Base-by-base conservation (phyloP, 306 rosid genomes). In the Abrus precatorius region DNA sequence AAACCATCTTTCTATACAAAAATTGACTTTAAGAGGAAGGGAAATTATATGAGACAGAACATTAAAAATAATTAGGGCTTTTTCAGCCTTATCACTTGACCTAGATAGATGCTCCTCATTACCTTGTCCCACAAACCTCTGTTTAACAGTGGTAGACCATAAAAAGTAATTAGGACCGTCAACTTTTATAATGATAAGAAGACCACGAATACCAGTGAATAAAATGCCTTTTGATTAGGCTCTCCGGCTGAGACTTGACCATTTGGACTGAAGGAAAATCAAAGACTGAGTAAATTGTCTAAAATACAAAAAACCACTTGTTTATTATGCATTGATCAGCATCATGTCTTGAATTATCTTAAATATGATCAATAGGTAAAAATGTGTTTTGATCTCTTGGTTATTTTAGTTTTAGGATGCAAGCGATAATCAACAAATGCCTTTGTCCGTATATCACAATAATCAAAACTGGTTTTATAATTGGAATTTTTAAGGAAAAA, bases 321-420 rank as follows among this genome's bases (percentile, higher is more conserved):
- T 63, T n/a, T 28, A 7, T 3, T 63, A 28, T 63, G 69, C 32
- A 36, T 63, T 34, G 4, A 33, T 62, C 29, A 12, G 62, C 29
- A 3, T 7, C 47, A 8, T 32, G 54, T 34, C 29, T 30, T 65
- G 44, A 43, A 9, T 47, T 34, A 28, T 50, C 57, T 69, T 59
- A 7, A 56, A 14, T 33, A 41, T 33, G 27, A 40, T 74, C 32
- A 28, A 43, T 43, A 28, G 5, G 9, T 45, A 64, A 9, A 45
- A 29, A 9, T 72, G 9, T 74, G 13, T 33, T 30, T 5, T 30
- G 29, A 27, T 20, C 48, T 71, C 54, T 20, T 56, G 66, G 47
- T 32, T 59, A 59, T 48, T 75, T 82, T 57, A 6, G 60, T 68
- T 69, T 77, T 56, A 27, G 5, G 80, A 64, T 7, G 10, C 30